phyloP scores from a whole-genome alignment of 2,329 filamentous ascomycete genomes.

The Sporothrix sp. region DNA sequence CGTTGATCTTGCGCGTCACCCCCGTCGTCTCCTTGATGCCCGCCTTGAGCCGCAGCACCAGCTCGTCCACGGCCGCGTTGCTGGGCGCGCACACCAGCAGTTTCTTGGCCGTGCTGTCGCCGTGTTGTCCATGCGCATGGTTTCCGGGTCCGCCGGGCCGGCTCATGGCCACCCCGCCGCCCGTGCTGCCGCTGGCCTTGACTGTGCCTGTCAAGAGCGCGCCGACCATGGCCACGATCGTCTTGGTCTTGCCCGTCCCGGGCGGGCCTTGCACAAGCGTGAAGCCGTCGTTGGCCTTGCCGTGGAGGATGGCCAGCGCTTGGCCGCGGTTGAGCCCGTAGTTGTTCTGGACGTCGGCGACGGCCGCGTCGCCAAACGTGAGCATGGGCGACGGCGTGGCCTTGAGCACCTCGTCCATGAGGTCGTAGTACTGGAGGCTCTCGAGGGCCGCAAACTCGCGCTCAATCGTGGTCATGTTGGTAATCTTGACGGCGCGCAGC shows the following conservation, averaged over 20 bases:
- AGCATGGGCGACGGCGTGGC: slow-evolving; percentile 86
- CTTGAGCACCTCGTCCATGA: slow-evolving; percentile 78
- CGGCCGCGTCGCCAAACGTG: slow-evolving; percentile 63
- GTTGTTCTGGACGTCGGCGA: slow-evolving; percentile 59
- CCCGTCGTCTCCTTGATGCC: slow-evolving; percentile 74
- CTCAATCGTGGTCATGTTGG: slow-evolving; percentile 89
- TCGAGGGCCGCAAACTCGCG: slow-evolving; percentile 88
- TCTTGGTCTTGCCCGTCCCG: slow-evolving; percentile 97
- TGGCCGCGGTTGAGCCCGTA: slow-evolving; percentile 85
- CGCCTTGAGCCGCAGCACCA: slow-evolving; percentile 83
- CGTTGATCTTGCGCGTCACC: slow-evolving; percentile 64
- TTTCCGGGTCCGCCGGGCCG: no score
- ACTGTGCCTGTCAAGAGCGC: slow-evolving; percentile 59
- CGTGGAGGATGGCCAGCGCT: slow-evolving; percentile 82
- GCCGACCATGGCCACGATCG: slow-evolving; percentile 91
- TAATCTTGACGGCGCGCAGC: slow-evolving; percentile 71
- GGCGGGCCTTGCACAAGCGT: slow-evolving; percentile 93
- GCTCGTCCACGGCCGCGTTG: slow-evolving; percentile 93
- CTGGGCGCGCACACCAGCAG: slow-evolving; percentile 94
- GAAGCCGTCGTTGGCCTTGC: slow-evolving; percentile 91
- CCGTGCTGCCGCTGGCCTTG: slow-evolving; percentile 29
- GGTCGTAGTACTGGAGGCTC: slow-evolving; percentile 87
- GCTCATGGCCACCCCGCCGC: slow-evolving; percentile 38
- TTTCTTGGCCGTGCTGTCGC: slow-evolving; percentile 54
- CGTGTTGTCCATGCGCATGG: no score